Evolutionary conservation across 2,329 filamentous ascomycete genomes (phyloP), one percentile per base, ranked within the genome.

Genomic region (Thielaviopsis populi): DNA sequence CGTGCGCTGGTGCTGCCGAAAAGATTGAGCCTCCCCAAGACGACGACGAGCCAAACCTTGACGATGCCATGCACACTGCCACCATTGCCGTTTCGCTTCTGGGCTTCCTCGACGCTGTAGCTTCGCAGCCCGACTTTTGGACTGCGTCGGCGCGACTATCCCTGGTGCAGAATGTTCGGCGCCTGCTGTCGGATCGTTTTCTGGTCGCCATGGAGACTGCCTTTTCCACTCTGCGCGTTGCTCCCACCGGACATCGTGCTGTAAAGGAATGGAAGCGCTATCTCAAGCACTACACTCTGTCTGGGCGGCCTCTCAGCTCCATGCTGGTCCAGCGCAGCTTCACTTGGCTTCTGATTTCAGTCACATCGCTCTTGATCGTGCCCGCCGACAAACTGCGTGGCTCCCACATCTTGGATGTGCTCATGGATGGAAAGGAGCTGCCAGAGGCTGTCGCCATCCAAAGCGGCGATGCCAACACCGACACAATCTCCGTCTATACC

Each of bases 251-350:
- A 27, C 85, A 88, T 67, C 79, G 80, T 59, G 76, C 81, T 33
- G 77, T 89, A 22, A 87, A 85, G 70, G 88, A 96, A 68, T 99
- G 94, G 94, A 95, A 88, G 75, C 84, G 86, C 68, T 90, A 89
- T 73, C 77, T 89, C 64, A 88, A 87, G 54, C 88, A 91, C 67
- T 99, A 97, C 75, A 84, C 89, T 33, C 82, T 85, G 17, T 80
- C 83, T 65, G 88, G 88, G 10, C 83, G 89, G 22, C 92, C 95
- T 0, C 76, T 99, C 53, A 91, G 94, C 10, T 90, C 91, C 13
- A 94, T 96, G 86, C 80, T 97, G 5, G 75, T 99, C 24, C 91
- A 96, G 72, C 84, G 89, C 70, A 91, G 87, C 67, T 95, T 95
- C 72, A 90, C 95, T 80, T 86, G 84, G 73, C 82, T 97, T 40